phyloP scores from a whole-genome alignment of 805 yeast genomes.

The Phaffomyces thermotolerans region DNA sequence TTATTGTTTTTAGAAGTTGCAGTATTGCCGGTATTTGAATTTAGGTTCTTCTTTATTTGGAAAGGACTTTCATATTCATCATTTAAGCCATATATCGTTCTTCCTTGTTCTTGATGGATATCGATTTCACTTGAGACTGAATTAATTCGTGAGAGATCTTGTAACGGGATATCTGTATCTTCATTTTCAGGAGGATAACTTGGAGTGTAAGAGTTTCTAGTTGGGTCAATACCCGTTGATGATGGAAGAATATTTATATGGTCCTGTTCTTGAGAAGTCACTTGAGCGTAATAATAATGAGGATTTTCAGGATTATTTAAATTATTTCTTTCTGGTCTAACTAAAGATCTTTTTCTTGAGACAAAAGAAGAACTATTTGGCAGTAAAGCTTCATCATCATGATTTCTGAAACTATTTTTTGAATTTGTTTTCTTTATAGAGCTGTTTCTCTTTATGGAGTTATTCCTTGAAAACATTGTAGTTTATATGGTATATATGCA shows the following conservation, averaged over 20 bases:
- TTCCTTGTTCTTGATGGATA: constrained; percentile 29
- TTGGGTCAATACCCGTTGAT: constrained; percentile 64
- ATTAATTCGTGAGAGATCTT: constrained; percentile 12
- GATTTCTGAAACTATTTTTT: constrained; percentile 6
- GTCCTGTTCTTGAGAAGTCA: constrained; percentile 56
- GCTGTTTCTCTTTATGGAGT: constrained; percentile 18
- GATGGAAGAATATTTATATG: constrained; percentile 63
- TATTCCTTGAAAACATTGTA: constrained; percentile 19
- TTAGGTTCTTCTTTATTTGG: constrained; percentile 1
- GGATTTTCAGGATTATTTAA: constrained; percentile 62
- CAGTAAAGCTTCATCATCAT: constrained; percentile 30
- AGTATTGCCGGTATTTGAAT: background rate
- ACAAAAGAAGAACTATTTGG: constrained; percentile 14
- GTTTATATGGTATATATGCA: background rate
- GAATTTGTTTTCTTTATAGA: constrained; percentile 11
- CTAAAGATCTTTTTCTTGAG: constrained; percentile 56
- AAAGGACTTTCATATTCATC: constrained; percentile 40
- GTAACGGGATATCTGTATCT: constrained; percentile 17
- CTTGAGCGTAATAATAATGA: constrained; percentile 69
- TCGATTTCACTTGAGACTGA: background rate
- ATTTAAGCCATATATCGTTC: constrained; percentile 52
- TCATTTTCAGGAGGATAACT: constrained; percentile 9
- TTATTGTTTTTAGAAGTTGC: constrained; percentile 1
- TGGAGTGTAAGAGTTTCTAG: constrained; percentile 13
- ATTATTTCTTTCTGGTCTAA: constrained; percentile 77